Evolutionary conservation across 306 rosid species (phyloP).

Genomic region (Cicer judaicum): DNA sequence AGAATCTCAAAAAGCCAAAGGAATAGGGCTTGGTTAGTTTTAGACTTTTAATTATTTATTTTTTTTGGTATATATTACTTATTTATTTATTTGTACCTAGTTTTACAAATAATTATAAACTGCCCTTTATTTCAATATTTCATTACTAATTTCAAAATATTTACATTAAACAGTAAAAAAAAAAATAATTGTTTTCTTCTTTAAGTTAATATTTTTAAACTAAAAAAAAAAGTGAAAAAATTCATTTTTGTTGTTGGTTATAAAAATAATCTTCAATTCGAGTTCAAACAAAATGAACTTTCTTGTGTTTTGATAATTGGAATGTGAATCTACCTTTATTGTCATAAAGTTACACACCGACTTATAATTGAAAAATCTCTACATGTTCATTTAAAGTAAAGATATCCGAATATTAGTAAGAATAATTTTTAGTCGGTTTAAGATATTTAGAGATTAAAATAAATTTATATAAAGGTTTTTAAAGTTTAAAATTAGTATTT

Average conservation of each 20-base stretch:
- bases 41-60: neutral
- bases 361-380: no score
- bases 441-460: no score
- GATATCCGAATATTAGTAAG: no score
- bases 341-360: neutral
- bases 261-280: neutral
- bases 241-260: neutral
- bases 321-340: slow-evolving; percentile 1
- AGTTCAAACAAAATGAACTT: neutral
- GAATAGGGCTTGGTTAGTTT: neutral
- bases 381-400: no score
- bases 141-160: neutral
- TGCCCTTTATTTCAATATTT: no score
- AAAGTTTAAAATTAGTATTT: no score
- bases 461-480: no score
- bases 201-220: no score
- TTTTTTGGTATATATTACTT: neutral
- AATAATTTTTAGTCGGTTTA: no score
- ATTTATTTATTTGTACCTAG: neutral
- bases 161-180: neutral
- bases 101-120: no score
- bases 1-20: neutral
- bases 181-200: neutral
- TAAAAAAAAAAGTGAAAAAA: neutral
- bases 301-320: neutral